phyloP scores from a whole-genome alignment of 2,329 filamentous ascomycete species.

The Talaromyces sp. region DNA sequence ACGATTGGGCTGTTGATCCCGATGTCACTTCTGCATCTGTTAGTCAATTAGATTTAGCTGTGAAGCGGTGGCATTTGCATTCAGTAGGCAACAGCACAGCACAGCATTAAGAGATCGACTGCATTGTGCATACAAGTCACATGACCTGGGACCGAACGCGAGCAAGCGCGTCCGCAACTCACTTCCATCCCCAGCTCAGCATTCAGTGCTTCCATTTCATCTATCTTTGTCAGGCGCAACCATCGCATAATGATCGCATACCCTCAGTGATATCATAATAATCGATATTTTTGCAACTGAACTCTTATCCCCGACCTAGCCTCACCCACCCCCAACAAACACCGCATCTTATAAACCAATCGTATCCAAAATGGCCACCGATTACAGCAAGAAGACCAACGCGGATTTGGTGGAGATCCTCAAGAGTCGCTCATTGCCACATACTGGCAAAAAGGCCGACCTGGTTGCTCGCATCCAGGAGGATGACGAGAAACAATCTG shows the following conservation, averaged over 20 bases:
- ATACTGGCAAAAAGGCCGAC: slow-evolving; percentile 55
- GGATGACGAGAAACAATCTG: slow-evolving; percentile 39
- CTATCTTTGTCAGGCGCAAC: neutral
- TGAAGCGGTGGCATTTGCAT: too few species aligned
- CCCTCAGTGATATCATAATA: slow-evolving; percentile 2
- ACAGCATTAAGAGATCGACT: too few species aligned
- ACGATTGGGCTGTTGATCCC: too few species aligned
- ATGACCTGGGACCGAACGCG: slow-evolving; percentile 2
- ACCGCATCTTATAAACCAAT: neutral
- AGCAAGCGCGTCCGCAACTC: slow-evolving; percentile 8
- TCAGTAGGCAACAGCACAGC: too few species aligned
- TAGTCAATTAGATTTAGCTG: too few species aligned
- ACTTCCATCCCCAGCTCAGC: slow-evolving; percentile 3
- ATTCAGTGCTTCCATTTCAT: slow-evolving; percentile 11
- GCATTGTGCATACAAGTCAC: slow-evolving; percentile 2
- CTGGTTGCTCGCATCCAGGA: slow-evolving; percentile 51
- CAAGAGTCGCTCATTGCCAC: slow-evolving; percentile 50
- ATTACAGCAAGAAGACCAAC: slow-evolving; percentile 55
- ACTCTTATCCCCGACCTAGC: neutral
- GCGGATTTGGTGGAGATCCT: slow-evolving; percentile 54
- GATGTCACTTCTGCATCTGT: too few species aligned
- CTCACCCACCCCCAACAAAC: slow-evolving; percentile 1
- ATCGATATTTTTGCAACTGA: neutral
- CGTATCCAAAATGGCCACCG: slow-evolving; percentile 39
- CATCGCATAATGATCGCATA: slow-evolving; percentile 10